phyloP scores from a whole-genome alignment of 2,329 filamentous ascomycete species.

The Aspergillus chevalieri region DNA sequence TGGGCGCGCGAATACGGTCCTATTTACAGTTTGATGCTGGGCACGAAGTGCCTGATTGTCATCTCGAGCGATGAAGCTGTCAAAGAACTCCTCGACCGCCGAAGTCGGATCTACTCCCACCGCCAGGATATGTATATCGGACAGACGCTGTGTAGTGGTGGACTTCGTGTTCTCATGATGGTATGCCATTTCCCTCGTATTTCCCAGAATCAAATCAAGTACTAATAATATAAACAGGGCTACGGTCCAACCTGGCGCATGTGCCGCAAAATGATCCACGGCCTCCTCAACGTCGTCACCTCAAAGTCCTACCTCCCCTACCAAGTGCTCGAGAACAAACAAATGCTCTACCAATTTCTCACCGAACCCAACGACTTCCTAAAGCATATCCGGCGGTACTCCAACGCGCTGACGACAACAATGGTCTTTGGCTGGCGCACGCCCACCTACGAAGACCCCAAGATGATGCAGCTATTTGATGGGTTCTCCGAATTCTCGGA shows the following conservation, averaged over 20 bases:
- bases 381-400: conserved; percentile 44
- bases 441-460: conserved; percentile 35
- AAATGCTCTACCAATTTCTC: conserved; percentile 46
- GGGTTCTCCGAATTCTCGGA: conserved; percentile 39
- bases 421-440: conserved; percentile 48
- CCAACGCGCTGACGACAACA: conserved; percentile 44
- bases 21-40: conserved; percentile 48
- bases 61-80: conserved; percentile 42
- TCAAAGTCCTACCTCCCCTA: conserved; percentile 49
- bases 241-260: conserved; percentile 24
- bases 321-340: conserved; percentile 51
- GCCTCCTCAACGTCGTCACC: conserved; percentile 43
- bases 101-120: conserved; percentile 46
- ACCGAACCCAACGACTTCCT: conserved; percentile 38
- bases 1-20: conserved; percentile 51
- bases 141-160: conserved; percentile 25
- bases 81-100: conserved; percentile 49
- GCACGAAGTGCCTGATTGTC: conserved; percentile 44
- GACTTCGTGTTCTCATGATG: conserved; percentile 27
- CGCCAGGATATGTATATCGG: conserved; percentile 44
- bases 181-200: conserved; percentile 4
- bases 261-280: conserved; percentile 36
- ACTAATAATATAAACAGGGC: conserved; percentile 6
- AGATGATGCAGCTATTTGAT: conserved; percentile 40
- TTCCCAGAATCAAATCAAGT: background rate